Percentiles rank a stretch among this genome's conserved stretches.
phyloP scores from a whole-genome alignment of 169 alveolate species.

The Cryptosporidium meleagridis region DNA sequence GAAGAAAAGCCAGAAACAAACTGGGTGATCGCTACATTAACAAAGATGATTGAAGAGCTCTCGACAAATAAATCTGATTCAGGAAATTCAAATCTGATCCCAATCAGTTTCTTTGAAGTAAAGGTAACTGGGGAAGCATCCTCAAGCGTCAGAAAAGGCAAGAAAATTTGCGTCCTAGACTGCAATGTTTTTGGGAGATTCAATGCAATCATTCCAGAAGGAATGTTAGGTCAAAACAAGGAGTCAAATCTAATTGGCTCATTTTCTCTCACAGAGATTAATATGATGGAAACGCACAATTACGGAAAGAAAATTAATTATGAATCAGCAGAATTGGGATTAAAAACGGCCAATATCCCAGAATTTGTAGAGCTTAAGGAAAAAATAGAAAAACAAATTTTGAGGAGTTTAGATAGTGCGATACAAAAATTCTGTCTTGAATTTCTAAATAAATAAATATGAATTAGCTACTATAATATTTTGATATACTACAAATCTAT shows the following conservation, averaged over 20 bases:
- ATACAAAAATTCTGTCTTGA: conserved; percentile 34
- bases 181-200: conserved; percentile 21
- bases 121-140: conserved; percentile 80
- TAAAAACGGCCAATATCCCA: not conserved
- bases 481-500: not conserved
- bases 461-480: not conserved
- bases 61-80: not conserved
- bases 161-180: conserved; percentile 76
- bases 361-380: conserved; percentile 9
- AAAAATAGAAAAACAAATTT: conserved; percentile 24
- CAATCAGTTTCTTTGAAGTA: conserved; percentile 65
- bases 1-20: conserved; percentile 79
- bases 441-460: conserved; percentile 44
- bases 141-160: conserved; percentile 79
- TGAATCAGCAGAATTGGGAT: conserved; percentile 53
- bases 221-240: not conserved
- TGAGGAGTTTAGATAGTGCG: conserved; percentile 4
- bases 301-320: conserved; percentile 25
- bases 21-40: conserved; percentile 78
- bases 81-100: not conserved
- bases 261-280: conserved; percentile 33
- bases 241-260: conserved; percentile 19
- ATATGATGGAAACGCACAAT: conserved; percentile 59
- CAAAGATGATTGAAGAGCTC: conserved; percentile 57
- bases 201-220: conserved; percentile 12